Base-by-base conservation (phyloP, 495 filamentous ascomycete species). In the Darksidea phi region DNA sequence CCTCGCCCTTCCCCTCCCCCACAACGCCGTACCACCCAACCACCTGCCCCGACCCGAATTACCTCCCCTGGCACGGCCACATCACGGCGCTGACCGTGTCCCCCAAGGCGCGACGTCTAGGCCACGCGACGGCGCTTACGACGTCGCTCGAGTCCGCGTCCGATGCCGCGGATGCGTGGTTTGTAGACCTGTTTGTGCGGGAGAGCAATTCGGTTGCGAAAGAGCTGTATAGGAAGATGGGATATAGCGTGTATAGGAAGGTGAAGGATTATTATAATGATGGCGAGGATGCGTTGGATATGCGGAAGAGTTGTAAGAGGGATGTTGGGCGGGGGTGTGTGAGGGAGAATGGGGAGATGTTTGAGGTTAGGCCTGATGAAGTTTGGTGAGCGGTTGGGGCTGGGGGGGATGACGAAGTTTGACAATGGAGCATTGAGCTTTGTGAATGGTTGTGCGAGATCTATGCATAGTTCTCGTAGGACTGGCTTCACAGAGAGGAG, bases 51-150 rank as follows among this genome's bases (percentile, higher is more conserved):
- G 67, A 76, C 56, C 64, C 69, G 8, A 72, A 95, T 76, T 96
- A 93, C 74, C 88, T 93, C 18, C 92, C 95, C 23, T 97, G 90
- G 89, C 94, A 97, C 75, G 94, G 92, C 26, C 94, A 98, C 76
- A 95, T 98, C 75, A 98, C 94, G 17, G 92, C 92, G 38, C 79
- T 98, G 17, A 97, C 94, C 2, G 90, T 98, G 23, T 88, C 92
- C 13, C 94, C 94, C 0, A 83, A 86, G 66, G 90, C 86, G 58
- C 86, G 93, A 17, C 85, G 93, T 25, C 83, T 91, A 21, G 93
- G 94, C 23, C 86, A 96, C 48, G 94, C 93, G 25, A 87, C 86
- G 50, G 81, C 81, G 25, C 80, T 97, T 25, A 91, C 88, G 5
- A 80, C 85, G 70, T 83, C 87, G 47, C 82, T 98, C 41, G 91